Evolutionary conservation across 768 basidiomycete genomes (phyloP), one percentile per base, ranked within the genome.

Genomic region (Rubroboletus pulcherrimus): DNA sequence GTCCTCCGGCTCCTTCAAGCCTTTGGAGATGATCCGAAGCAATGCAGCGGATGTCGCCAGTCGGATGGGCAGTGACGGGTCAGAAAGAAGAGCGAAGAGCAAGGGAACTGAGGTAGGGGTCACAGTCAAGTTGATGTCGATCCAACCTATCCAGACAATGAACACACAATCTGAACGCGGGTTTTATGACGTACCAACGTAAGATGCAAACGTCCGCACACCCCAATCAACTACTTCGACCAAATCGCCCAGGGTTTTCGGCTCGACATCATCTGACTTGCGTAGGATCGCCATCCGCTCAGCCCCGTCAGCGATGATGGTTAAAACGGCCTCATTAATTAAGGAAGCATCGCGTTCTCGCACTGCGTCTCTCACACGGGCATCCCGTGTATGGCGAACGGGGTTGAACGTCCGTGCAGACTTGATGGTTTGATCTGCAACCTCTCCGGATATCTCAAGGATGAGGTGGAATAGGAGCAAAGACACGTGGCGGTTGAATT

Each of bases 61-160:
- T 31, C 93, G 89, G 63, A 98, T 86, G 3, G 88, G 80, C 30
- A 93, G 71, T 11, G 87, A 86, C 0, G 82, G 73, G 65, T 94
- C 89, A 15, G 87, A 86, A 38, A 98, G 81, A 39, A 97, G 78
- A 37, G 79, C 82, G 69, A 95, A 93, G 42, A 97, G 79, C 35
- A 98, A 75, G 6, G 89, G 86, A 34, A 98, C 83, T 2, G 95
- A 93, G 14, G 81, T 83, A 12, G 90, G 91, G 2, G 95, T 98
- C 56, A 99, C 89, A 12, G 97, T 94, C 59, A 98, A 77, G 66
- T 93, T 93, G 62, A 99, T 95, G 66, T 99, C 97, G 62, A 98
- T 89, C 97, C 97, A 99, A 14, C 93, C 96, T 97, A 30, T 41
- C 4, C 47, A 38, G 35, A 47, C n/a, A 24, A 15, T 55, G 35